Evolutionary conservation across 75 land plant species (phyloP), one percentile per base, ranked within the genome.

Genomic region (Picea glauca): DNA sequence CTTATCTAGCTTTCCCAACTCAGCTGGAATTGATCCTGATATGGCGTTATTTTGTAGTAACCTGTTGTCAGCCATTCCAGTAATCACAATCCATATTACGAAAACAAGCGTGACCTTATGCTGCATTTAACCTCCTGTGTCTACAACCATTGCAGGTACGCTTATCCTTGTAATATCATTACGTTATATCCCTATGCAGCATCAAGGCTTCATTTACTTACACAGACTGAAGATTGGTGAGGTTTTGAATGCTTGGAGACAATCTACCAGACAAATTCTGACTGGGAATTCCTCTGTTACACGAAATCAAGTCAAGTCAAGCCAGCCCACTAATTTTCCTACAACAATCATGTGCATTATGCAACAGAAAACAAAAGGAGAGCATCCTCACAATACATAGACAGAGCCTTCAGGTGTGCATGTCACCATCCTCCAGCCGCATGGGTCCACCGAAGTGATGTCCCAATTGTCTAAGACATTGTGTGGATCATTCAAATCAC

Each of bases 21-120:
- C 93, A 26, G 72, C 15, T 8, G 98, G 98, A 30, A 94, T 82
- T 77, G 80, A 58, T 62, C 95, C 95, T 63, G 90, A 80, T 60
- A 95, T 90, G 76, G 88, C 88, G 81, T 95, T 95, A 81, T 91
- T 91, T 77, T 89, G 91, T n/a, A 95, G 80, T 32, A 92, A 85
- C 86, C 94, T 95, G 88, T 60, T 60, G 61, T 4, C 20, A 60
- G 61, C 8, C 61, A 60, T 60, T 17, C n/a, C n/a, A 60, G 0
- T 60, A 20, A 15, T 60, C 20, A 7, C 1, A 60, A 17, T 0
- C 2, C 61, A 60, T 60, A 17, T 18, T 60, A 20, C 8, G 4
- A 15, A 60, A 60, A 20, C n/a, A 15, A 15, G n/a, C 3, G 61
- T 60, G n/a, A 60, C 20, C n/a, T 15, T 17, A 60, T 60, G 61